Percentiles rank a stretch among this genome's conserved stretches.
Evolutionary conservation across 192 early-diverging fungal species (phyloP).

Genomic region (Coemansia aciculifera): DNA sequence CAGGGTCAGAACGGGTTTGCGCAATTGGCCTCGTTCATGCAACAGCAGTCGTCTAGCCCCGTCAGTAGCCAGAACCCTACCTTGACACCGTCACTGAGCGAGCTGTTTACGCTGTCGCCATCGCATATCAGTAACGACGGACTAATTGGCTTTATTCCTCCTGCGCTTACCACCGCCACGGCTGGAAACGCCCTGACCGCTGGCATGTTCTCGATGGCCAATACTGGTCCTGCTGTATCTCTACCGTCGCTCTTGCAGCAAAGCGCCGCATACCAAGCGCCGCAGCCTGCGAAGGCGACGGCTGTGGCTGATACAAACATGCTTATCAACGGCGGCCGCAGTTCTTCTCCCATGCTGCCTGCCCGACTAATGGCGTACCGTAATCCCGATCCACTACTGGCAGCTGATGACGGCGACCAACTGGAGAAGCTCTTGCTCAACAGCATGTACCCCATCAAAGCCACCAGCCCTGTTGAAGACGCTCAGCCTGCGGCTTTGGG

Average conservation of each 20-base stretch:
- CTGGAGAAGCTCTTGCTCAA: slow-evolving; percentile 49
- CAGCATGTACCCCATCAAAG: slow-evolving; percentile 25
- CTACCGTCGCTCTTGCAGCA: slow-evolving; percentile 10
- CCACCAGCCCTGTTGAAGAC: neutral
- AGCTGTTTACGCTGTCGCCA: slow-evolving; percentile 44
- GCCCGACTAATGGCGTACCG: slow-evolving; percentile 52
- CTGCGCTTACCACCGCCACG: neutral
- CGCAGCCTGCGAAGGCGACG: neutral
- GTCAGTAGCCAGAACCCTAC: slow-evolving; percentile 1
- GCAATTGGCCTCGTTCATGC: slow-evolving; percentile 33
- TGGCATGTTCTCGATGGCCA: neutral
- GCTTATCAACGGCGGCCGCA: neutral
- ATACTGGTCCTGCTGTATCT: neutral
- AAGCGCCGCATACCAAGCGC: slow-evolving; percentile 12
- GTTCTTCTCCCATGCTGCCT: slow-evolving; percentile 21
- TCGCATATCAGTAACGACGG: slow-evolving; percentile 15
- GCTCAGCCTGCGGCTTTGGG: neutral
- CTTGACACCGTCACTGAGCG: slow-evolving; percentile 37
- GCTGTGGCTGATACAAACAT: neutral
- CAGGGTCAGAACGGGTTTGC: slow-evolving; percentile 28
- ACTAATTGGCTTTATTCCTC: slow-evolving; percentile 28
- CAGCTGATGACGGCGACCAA: slow-evolving; percentile 42
- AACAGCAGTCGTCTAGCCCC: slow-evolving; percentile 13
- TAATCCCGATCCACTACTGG: slow-evolving; percentile 39
- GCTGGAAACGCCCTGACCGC: neutral